phyloP scores from a whole-genome alignment of 177 flowering plant genomes.

The Vitis hybrid region DNA sequence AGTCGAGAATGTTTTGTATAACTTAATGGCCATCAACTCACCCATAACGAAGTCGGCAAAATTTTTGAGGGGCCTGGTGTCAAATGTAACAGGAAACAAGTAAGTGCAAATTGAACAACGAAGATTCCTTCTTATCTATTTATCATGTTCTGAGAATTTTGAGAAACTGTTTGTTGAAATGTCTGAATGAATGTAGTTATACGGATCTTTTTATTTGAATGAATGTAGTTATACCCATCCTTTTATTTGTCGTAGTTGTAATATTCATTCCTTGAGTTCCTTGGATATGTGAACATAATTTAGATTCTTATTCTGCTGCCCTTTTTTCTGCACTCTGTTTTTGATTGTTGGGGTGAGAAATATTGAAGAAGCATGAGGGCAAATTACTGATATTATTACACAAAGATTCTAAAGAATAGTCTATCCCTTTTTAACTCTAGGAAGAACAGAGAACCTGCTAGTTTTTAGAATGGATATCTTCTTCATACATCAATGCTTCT shows the following conservation, averaged over 20 bases:
- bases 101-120: slow-evolving; percentile 13
- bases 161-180: slow-evolving; percentile 8
- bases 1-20: slow-evolving; percentile 86
- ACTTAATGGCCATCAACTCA: slow-evolving; percentile 79
- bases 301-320: neutral
- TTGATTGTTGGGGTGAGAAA: too few species aligned
- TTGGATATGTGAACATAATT: too few species aligned
- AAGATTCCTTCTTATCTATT: too few species aligned
- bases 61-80: slow-evolving; percentile 69
- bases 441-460: too few species aligned
- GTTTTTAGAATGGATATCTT: too few species aligned
- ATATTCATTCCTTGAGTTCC: neutral
- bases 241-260: neutral
- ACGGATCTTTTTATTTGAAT: neutral
- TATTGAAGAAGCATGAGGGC: too few species aligned
- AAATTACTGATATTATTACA: too few species aligned
- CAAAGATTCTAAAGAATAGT: too few species aligned
- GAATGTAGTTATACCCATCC: neutral
- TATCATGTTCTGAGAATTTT: too few species aligned
- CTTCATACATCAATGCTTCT: too few species aligned
- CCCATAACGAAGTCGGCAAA: slow-evolving; percentile 86
- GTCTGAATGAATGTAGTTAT: neutral
- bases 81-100: slow-evolving; percentile 70
- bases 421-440: too few species aligned
- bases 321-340: neutral